Base-by-base conservation (phyloP, 2,329 filamentous ascomycete genomes). In the Fusarium sp. region DNA sequence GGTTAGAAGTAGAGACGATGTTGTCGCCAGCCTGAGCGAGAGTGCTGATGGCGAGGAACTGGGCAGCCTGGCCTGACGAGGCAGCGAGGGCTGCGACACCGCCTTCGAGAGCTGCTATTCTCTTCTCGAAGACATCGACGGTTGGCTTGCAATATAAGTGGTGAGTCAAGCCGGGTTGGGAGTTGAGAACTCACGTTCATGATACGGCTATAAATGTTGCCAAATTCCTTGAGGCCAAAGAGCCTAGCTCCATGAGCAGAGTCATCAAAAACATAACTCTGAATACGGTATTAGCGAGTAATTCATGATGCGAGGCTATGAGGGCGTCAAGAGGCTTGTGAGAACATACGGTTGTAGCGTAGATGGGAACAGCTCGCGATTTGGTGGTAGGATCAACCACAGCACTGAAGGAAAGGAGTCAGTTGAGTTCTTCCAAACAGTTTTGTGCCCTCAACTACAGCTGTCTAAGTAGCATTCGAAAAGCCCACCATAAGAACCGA, bases 181-280 rank as follows among this genome's bases (percentile, higher is more conserved):
- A 41, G 14, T 42, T 20, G 26, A 17, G 22, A 20, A 24, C 89
- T 80, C 80, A 94, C 93, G 84, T 98, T 98, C 93, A 94, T 94
- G 79, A 99, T 95, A 74, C 96, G 94, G 82, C 92, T 96, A 88
- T 99, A 99, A 83, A 98, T 97, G 85, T 98, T 98, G 84, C 95
- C 96, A 79, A 94, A 93, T 85, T 98, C 95, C 86, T 98, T 97
- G 83, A 99, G 93, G 81, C 94, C 94, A 81, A 99, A 99, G 47
- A 99, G 92, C 82, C 95, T 92, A 63, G 96, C 96, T 71, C 94
- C 96, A 80, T 98, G 96, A 56, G 95, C 96, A 58, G 94, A 98
- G 86, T 98, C 94, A 89, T 98, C 93, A 89, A 99, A 99, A 60
- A 90, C 91, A 84, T 87, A 99, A 79, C 94, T 98, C 93, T 95